Percentiles rank a stretch among this genome's conserved stretches.
Conservation (phyloP, 257 asterid species). For the Scutellaria baicalensis region DNA sequence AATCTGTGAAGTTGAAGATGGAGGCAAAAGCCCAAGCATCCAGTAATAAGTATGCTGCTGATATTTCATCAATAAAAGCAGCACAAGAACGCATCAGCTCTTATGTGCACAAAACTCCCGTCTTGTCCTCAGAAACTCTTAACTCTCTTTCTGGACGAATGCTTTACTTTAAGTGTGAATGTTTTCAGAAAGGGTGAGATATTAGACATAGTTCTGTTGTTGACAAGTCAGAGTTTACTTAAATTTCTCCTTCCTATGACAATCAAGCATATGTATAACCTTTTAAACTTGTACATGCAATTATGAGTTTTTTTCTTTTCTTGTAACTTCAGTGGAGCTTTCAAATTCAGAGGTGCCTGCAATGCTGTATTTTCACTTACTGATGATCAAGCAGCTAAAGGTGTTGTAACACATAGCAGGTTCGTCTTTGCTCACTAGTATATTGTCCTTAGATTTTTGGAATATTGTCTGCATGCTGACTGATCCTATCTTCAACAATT, state of each 20-base stretch:
- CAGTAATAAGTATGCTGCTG: constrained; percentile 61
- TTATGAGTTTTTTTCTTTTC: background rate
- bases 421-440: constrained; percentile 10
- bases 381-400: constrained; percentile 66
- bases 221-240: background rate
- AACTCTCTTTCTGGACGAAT: constrained; percentile 65
- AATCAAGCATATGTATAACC: background rate
- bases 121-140: constrained; percentile 68
- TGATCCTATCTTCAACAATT: constrained; percentile 19
- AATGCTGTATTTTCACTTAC: constrained; percentile 88
- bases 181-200: constrained; percentile 93
- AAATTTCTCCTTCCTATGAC: background rate
- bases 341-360: constrained; percentile 93
- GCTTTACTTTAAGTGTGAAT: constrained; percentile 80
- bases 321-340: constrained; percentile 64
- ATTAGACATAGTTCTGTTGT: background rate
- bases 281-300: background rate
- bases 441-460: background rate
- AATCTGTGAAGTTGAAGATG: constrained; percentile 31
- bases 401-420: constrained; percentile 98
- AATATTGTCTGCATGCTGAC: constrained; percentile 4
- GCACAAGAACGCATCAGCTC: constrained; percentile 57
- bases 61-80: constrained; percentile 60
- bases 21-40: constrained; percentile 35
- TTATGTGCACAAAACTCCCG: constrained; percentile 61